phyloP scores from a whole-genome alignment of 306 rosid genomes.

The Purshia tridentata region DNA sequence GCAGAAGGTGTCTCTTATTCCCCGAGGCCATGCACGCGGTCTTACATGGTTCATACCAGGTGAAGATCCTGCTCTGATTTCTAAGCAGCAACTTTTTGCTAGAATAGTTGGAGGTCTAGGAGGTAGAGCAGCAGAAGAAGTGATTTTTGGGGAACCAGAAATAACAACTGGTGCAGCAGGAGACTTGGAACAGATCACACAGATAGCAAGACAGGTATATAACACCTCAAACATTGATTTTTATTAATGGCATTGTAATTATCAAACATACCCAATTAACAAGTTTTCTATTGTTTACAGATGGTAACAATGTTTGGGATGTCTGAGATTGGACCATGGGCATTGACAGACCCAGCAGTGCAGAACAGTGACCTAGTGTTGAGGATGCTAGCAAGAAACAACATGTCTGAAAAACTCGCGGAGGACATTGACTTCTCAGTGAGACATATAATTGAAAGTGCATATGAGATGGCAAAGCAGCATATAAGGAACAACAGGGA shows the following conservation, averaged over 20 bases:
- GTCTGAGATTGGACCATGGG: constrained; percentile 87
- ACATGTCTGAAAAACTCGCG: constrained; percentile 72
- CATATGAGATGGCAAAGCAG: constrained; percentile 57
- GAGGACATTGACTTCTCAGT: constrained; percentile 63
- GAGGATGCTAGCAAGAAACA: constrained; percentile 73
- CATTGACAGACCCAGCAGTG: constrained; percentile 48
- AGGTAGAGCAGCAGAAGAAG: constrained; percentile 78
- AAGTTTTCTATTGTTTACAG: constrained; percentile 19
- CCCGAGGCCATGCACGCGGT: constrained; percentile 72
- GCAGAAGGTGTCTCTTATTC: constrained; percentile 69
- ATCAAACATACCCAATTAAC: not conserved
- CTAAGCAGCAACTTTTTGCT: constrained; percentile 65
- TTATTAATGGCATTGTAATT: too few relatives aligned
- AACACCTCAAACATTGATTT: too few relatives aligned
- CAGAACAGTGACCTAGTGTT: constrained; percentile 63
- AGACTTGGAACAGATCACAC: constrained; percentile 68
- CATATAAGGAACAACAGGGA: constrained; percentile 59
- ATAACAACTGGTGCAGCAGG: constrained; percentile 78
- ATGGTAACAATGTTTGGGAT: constrained; percentile 80
- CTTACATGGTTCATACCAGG: constrained; percentile 73
- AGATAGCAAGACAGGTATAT: constrained; percentile 60
- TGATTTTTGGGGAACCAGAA: constrained; percentile 74
- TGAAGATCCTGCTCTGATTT: constrained; percentile 63
- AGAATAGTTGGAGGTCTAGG: constrained; percentile 78
- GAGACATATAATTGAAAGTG: constrained; percentile 39